phyloP scores from a whole-genome alignment of 2,329 filamentous ascomycete genomes.

The Beauveria varroae region DNA sequence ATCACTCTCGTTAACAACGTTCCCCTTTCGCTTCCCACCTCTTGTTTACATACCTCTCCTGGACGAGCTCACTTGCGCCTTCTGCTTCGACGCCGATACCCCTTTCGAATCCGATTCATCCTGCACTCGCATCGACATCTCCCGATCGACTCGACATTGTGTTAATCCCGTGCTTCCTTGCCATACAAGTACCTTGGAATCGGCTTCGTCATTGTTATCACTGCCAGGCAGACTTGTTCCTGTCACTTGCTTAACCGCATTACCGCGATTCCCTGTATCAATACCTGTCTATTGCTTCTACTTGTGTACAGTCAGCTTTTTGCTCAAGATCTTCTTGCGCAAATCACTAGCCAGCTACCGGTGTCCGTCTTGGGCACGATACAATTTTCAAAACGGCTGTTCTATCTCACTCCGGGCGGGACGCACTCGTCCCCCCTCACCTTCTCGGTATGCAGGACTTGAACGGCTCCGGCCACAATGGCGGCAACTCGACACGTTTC shows the following conservation, averaged over 20 bases:
- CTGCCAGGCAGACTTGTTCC: background rate
- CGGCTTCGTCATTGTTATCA: background rate
- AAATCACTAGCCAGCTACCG: conserved; percentile 13
- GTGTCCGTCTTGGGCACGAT: conserved; percentile 49
- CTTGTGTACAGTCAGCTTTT: background rate
- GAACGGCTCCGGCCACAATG: conserved; percentile 40
- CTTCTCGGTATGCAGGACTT: conserved; percentile 88
- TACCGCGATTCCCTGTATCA: background rate
- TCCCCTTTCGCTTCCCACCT: conserved; percentile 1
- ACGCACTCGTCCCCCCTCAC: conserved; percentile 81
- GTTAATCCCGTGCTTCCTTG: background rate
- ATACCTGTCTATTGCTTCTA: background rate
- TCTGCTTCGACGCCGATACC: conserved; percentile 7
- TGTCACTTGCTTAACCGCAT: background rate
- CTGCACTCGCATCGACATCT: background rate
- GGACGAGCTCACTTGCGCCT: conserved; percentile 3
- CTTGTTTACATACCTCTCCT: background rate
- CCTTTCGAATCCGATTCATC: conserved; percentile 6
- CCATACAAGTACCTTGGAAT: background rate
- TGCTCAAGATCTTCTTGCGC: conserved; percentile 2
- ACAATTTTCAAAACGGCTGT: conserved; percentile 71
- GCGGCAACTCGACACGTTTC: conserved; percentile 52
- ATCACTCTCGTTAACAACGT: conserved; percentile 9
- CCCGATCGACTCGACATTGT: conserved; percentile 2
- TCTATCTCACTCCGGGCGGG: conserved; percentile 68